Evolutionary conservation across 192 early-diverging fungal species (phyloP).

Genomic region (Podila clonocystis): DNA sequence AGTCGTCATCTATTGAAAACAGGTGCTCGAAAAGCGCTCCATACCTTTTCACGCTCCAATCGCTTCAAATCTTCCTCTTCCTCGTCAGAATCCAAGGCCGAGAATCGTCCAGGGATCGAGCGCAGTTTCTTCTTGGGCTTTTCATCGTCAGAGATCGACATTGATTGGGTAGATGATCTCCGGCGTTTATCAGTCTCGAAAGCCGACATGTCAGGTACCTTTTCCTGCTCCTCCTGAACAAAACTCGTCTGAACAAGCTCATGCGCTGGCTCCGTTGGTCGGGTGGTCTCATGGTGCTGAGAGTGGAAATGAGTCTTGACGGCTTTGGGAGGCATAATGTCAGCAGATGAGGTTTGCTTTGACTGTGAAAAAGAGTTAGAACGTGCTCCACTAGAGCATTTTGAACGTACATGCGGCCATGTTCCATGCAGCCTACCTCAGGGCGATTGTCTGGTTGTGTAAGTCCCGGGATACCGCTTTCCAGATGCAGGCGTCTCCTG

Average conservation of each 20-base stretch:
- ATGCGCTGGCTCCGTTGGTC: no score
- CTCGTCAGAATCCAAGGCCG: conserved; percentile 36
- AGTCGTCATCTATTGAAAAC: no score
- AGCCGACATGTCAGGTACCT: not conserved
- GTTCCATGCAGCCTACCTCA: not conserved
- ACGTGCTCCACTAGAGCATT: no score
- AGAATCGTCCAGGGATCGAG: conserved; percentile 36
- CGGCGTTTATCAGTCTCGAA: not conserved
- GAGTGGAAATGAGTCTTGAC: no score
- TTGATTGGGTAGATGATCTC: not conserved
- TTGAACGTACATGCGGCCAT: no score
- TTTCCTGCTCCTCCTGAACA: not conserved
- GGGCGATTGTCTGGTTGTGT: not conserved
- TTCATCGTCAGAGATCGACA: not conserved
- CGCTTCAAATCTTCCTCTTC: conserved; percentile 25
- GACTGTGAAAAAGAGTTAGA: no score
- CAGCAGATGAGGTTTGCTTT: no score
- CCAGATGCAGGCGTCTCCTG: not conserved
- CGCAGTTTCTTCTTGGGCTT: conserved; percentile 12
- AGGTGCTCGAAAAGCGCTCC: not conserved
- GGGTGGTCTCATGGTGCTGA: no score
- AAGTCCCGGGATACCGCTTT: not conserved
- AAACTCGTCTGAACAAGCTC: not conserved
- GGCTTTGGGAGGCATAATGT: no score
- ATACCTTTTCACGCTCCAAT: conserved; percentile 5